Evolutionary conservation across 2,329 filamentous ascomycete species (phyloP).

Genomic region (Scleromitrula shiraiana): DNA sequence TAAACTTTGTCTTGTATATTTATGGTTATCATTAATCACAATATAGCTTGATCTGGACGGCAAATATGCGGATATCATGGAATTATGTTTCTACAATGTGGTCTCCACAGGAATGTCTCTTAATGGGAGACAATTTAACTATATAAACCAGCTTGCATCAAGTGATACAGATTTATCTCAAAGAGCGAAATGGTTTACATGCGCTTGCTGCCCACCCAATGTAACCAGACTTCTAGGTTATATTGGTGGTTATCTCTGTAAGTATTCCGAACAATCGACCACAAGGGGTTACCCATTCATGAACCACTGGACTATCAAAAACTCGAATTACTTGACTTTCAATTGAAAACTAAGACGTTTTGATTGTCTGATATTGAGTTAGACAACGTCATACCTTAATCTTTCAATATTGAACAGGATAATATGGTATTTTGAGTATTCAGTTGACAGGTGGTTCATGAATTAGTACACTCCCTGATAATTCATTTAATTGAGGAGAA

Average conservation of each 20-base stretch:
- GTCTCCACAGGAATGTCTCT: constrained; percentile 49
- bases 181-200: constrained; percentile 50
- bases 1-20: constrained; percentile 14
- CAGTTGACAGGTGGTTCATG: too few relatives aligned
- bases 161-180: constrained; percentile 41
- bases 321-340: too few relatives aligned
- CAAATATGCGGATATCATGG: constrained; percentile 50
- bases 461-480: background rate
- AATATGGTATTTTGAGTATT: too few relatives aligned
- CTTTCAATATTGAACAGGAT: too few relatives aligned
- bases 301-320: too few relatives aligned
- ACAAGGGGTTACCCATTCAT: too few relatives aligned
- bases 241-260: constrained; percentile 50
- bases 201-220: constrained; percentile 54
- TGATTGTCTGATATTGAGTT: too few relatives aligned
- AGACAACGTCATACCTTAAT: too few relatives aligned
- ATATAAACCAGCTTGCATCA: constrained; percentile 52
- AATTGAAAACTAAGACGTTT: too few relatives aligned
- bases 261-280: too few relatives aligned
- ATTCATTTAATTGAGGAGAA: background rate
- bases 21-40: background rate
- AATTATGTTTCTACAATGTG: constrained; percentile 52
- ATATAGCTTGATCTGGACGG: constrained; percentile 40
- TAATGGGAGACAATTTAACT: constrained; percentile 50
- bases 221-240: constrained; percentile 47